Conservation (phyloP, 352 stramenopile genomes). For the Phytophthora sp. region DNA sequence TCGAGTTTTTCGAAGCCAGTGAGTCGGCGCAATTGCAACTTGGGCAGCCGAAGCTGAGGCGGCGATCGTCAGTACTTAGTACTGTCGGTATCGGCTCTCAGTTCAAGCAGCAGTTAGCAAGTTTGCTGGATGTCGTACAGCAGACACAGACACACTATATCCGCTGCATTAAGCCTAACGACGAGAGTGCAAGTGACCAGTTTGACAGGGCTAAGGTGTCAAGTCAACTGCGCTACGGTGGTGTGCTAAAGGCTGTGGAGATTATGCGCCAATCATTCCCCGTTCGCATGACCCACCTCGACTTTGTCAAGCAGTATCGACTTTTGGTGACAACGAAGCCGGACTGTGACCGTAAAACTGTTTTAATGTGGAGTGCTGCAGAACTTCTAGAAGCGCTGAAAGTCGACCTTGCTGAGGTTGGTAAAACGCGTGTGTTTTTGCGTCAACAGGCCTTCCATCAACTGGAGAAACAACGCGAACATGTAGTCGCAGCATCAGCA, state of each 20-base stretch:
- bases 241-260: slow-evolving; percentile 84
- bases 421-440: slow-evolving; percentile 77
- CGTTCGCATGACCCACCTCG: slow-evolving; percentile 72
- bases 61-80: slow-evolving; percentile 72
- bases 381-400: slow-evolving; percentile 44
- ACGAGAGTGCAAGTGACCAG: slow-evolving; percentile 87
- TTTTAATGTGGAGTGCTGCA: slow-evolving; percentile 25
- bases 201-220: slow-evolving; percentile 89
- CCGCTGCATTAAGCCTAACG: slow-evolving; percentile 99
- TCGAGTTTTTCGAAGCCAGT: slow-evolving; percentile 72
- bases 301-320: slow-evolving; percentile 71
- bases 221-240: slow-evolving; percentile 81
- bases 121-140: slow-evolving; percentile 93
- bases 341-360: slow-evolving; percentile 3
- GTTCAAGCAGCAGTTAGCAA: slow-evolving; percentile 94
- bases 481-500: slow-evolving; percentile 33
- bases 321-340: slow-evolving; percentile 24
- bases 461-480: slow-evolving; percentile 58
- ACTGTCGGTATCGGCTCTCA: slow-evolving; percentile 88
- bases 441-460: slow-evolving; percentile 66
- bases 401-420: slow-evolving; percentile 58
- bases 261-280: slow-evolving; percentile 87
- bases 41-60: slow-evolving; percentile 52
- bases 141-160: slow-evolving; percentile 98
- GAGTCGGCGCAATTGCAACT: slow-evolving; percentile 45